A percentile compares a stretch with the other conserved stretches of the same genome.
These are phyloP conservation scores for Phytophthora europaea DNA, from an alignment of 352 stramenopile genomes.

Conservation along the genomic window DNA sequence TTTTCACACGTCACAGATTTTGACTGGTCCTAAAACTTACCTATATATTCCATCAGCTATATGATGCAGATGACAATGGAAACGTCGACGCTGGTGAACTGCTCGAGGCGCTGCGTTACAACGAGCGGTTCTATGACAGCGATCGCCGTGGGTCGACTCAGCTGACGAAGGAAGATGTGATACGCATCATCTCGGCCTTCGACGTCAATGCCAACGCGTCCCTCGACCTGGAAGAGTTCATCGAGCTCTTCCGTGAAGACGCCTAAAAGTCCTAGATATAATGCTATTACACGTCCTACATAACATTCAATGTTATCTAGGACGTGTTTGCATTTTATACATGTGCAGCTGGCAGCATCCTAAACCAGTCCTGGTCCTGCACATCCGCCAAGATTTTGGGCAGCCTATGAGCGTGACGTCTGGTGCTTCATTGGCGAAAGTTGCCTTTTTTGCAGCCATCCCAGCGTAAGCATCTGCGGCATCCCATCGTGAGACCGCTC, in stretches of 20 bases:
- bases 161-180: conserved; percentile 69
- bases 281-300: neutral
- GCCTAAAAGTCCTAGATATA: conserved; percentile 38
- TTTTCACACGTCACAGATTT: conserved; percentile 37
- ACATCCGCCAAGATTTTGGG: conserved; percentile 17
- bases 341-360: neutral
- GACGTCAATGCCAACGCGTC: conserved; percentile 79
- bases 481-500: conserved; percentile 25
- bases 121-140: conserved; percentile 78
- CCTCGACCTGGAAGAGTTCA: conserved; percentile 82
- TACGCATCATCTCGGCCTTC: conserved; percentile 80
- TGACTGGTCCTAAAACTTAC: neutral
- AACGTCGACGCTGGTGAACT: conserved; percentile 79
- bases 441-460: conserved; percentile 15
- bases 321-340: neutral
- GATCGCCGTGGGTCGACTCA: conserved; percentile 36
- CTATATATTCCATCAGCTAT: conserved; percentile 41
- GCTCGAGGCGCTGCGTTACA: conserved; percentile 72
- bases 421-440: conserved; percentile 25
- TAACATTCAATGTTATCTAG: neutral
- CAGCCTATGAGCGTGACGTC: conserved; percentile 31
- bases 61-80: conserved; percentile 74
- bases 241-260: conserved; percentile 83
- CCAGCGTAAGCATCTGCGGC: conserved; percentile 23
- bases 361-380: conserved; percentile 8